Base-by-base conservation (phyloP, 1,284 basidiomycete genomes). In the Pseudomicrostroma phylloplanum region DNA sequence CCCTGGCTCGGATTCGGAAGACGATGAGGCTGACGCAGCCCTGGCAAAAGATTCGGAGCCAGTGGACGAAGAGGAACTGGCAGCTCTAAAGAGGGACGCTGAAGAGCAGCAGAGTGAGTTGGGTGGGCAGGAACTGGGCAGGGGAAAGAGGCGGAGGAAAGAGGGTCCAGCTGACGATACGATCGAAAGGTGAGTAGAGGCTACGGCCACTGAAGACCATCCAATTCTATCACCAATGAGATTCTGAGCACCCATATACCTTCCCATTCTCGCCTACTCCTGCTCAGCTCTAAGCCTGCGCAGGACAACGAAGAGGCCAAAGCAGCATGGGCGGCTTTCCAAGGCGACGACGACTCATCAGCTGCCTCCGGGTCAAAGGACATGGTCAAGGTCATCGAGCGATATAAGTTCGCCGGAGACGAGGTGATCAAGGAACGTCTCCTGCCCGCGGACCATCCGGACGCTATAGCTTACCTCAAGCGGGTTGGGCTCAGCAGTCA, bases 321-420 rank as follows among this genome's bases (percentile, higher is more conserved):
- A n/a, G 43, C 43, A 17, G 43, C 43, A 48, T 48, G 43, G 43
- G 43, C 15, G 12, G 43, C 43, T 21, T 48, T 48, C 43, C 43
- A 48, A 13, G 43, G 6, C 15, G 12, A 21, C 4, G 43, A 4
- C 12, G 17, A 48, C 15, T 36, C 30, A 36, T 36, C 30, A 21
- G 12, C 43, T 17, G 21, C 43, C 43, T 17, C 43, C 12, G 17
- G 17, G 43, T 48, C 43, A 21, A 48, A 48, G 12, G 70, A 70
- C 7, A 64, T 67, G 55, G 42, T 74, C 48, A 60, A 56, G 17
- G 59, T 74, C 25, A 61, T 62, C 3, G 56, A 64, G 11, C 67
- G 66, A 0, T 72, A 69, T 63, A 67, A 64, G 25, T 74, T 74
- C 36, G 70, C 72, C 9, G 70, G 70, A 17, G 65, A 72, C n/a